phyloP scores from a whole-genome alignment of 139 green algal genomes.

The Chlamydomonas schloesseri region DNA sequence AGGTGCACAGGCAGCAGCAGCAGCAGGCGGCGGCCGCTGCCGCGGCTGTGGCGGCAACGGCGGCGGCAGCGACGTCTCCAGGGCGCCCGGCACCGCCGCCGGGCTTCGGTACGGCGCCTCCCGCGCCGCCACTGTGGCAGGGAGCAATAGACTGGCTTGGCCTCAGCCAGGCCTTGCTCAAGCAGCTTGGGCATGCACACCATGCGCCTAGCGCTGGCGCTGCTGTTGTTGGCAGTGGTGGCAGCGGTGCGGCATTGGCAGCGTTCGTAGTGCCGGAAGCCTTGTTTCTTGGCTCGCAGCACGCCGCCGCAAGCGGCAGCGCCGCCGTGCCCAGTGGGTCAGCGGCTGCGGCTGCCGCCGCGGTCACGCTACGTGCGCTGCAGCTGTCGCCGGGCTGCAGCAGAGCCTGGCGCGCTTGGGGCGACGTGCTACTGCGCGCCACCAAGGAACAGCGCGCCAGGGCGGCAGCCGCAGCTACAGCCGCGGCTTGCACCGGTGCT shows the following conservation, averaged over 20 bases:
- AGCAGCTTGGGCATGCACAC: not conserved
- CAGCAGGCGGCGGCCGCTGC: not conserved
- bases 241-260: not conserved
- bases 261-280: slow-evolving; percentile 5
- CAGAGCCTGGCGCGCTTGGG: slow-evolving; percentile 45
- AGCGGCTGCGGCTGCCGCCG: too few species aligned
- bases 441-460: slow-evolving; percentile 10
- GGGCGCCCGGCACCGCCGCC: not conserved
- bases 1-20: slow-evolving; percentile 29
- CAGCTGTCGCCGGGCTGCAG: not conserved
- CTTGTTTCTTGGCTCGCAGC: not conserved
- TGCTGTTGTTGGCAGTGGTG: not conserved
- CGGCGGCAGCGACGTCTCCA: not conserved
- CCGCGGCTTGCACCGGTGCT: not conserved
- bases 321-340: too few species aligned
- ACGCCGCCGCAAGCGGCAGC: too few species aligned
- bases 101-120: not conserved
- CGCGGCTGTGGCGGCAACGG: too few species aligned
- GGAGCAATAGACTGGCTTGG: not conserved
- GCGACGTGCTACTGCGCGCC: slow-evolving; percentile 31
- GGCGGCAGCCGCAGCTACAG: not conserved
- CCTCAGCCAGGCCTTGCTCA: not conserved
- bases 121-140: not conserved
- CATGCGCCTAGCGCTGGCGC: not conserved
- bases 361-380: slow-evolving; percentile 20